phyloP scores from a whole-genome alignment of 768 basidiomycete genomes.

The Collybia sordida region DNA sequence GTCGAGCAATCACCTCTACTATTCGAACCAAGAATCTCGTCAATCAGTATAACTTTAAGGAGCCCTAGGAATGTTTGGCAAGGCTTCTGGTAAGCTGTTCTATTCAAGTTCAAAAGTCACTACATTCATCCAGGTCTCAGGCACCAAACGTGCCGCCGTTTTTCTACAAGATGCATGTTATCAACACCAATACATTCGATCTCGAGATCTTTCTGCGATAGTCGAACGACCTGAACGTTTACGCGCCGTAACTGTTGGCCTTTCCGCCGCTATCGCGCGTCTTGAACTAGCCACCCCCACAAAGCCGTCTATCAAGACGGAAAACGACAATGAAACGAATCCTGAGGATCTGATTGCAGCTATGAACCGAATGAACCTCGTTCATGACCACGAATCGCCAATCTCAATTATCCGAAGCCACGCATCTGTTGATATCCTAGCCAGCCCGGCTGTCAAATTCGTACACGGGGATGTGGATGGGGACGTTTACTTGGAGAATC shows the following conservation, averaged over 20 bases:
- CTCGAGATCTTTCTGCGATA: constrained; percentile 68
- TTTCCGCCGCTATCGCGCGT: constrained; percentile 77
- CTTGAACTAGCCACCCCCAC: constrained; percentile 45
- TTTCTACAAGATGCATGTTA: constrained; percentile 74
- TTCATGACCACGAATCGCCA: constrained; percentile 18
- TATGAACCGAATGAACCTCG: constrained; percentile 42
- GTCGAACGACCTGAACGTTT: constrained; percentile 93
- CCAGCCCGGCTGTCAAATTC: constrained; percentile 67
- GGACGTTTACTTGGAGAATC: constrained; percentile 64
- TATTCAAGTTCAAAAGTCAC: too few relatives aligned
- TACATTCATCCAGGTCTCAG: too few relatives aligned
- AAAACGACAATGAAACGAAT: constrained; percentile 10
- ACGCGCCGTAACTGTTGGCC: constrained; percentile 78
- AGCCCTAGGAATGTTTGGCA: too few relatives aligned
- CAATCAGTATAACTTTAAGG: too few relatives aligned
- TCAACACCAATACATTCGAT: constrained; percentile 76
- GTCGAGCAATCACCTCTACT: too few relatives aligned
- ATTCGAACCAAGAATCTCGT: too few relatives aligned
- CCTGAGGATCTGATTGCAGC: constrained; percentile 46
- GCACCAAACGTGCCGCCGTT: constrained; percentile 22
- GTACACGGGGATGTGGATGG: constrained; percentile 70
- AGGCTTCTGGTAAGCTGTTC: too few relatives aligned
- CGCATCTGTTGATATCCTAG: constrained; percentile 53
- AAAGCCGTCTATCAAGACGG: not conserved
- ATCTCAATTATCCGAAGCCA: constrained; percentile 53